Evolutionary conservation across 805 yeast species (phyloP).

Genomic region (Sungouiozyma intestinalis): DNA sequence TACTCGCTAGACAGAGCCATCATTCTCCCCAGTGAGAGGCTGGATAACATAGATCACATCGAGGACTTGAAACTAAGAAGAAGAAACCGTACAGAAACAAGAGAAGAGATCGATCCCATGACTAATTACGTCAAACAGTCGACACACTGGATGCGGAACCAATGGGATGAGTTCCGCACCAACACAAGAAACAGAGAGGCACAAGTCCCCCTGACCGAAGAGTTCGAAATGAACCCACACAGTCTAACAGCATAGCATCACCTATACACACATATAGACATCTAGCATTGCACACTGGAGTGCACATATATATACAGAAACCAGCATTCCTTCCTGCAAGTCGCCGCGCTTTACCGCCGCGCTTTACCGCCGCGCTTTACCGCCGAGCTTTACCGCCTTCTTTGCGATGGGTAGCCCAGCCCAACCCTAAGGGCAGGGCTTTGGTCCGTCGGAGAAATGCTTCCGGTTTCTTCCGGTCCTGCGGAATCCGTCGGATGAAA

Average conservation of each 20-base stretch:
- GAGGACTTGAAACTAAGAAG: constrained; percentile 32
- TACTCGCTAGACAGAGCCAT: constrained; percentile 90
- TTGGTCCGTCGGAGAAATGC: too few species aligned
- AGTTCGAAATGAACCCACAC: constrained; percentile 1
- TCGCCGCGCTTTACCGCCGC: too few species aligned
- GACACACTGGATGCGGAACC: constrained; percentile 6
- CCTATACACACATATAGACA: neutral
- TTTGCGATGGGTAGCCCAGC: too few species aligned
- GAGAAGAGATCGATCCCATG: constrained; percentile 19
- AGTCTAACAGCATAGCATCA: neutral
- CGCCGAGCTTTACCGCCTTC: too few species aligned
- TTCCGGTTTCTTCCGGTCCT: too few species aligned
- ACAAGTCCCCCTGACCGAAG: neutral
- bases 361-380: too few species aligned
- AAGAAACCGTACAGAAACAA: constrained; percentile 4
- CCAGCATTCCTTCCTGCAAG: neutral
- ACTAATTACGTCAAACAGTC: constrained; percentile 20
- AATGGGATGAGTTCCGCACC: constrained; percentile 1
- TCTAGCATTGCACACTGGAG: too few species aligned
- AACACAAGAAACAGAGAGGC: neutral
- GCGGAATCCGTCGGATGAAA: constrained; percentile 2
- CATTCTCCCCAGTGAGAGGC: constrained; percentile 62
- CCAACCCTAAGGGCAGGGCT: too few species aligned
- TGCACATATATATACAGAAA: neutral
- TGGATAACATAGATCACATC: constrained; percentile 49